Evolutionary conservation across 352 stramenopile species (phyloP), one percentile per base, ranked within the genome.

Genomic region (Pythium periplocum): DNA sequence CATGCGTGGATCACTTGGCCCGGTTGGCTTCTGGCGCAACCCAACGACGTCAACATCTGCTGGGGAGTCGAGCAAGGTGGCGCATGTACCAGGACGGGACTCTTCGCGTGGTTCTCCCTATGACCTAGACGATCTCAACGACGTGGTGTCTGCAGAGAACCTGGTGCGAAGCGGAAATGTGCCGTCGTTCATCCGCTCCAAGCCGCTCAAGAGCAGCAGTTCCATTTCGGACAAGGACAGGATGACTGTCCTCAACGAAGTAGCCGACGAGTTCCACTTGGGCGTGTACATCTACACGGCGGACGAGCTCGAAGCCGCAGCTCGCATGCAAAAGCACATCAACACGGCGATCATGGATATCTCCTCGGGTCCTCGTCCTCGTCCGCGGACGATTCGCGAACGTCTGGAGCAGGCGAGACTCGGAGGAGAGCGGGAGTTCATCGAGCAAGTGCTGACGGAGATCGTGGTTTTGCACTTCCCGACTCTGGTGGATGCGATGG

Each of bases 221-320:
- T 60, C 66, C 2, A 48, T 90, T n/a, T 90, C 79, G 17, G 69
- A 66, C 12, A 60, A 71, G 52, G 78, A 92, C 53, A 74, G 79
- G 47, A 64, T 64, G 49, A 83, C 68, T 7, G 64, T 89, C 35
- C 59, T 90, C 39, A 65, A 86, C 53, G 72, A 90, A 63, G 64
- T 87, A 4, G 55, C 59, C 10, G 73, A 88, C 43, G 68, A 75
- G 35, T 87, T 82, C 55, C 62, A 78, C 32, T 63, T 68, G 26
- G 69, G 69, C 7, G 71, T 75, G 41, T 93, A 93, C 62, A 81
- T 90, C 26, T 93, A 93, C 65, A 87, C 79, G 30, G 79, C 73
- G 4, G 83, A 93, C 38, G 79, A 93, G 41, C 61, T 93, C 4
- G 61, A 76, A 33, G 68, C 84, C 39, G 82, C 82, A 10, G 62